Base-by-base conservation (phyloP, 1,139 yeast species). In the Lipomyces yarrowii region DNA sequence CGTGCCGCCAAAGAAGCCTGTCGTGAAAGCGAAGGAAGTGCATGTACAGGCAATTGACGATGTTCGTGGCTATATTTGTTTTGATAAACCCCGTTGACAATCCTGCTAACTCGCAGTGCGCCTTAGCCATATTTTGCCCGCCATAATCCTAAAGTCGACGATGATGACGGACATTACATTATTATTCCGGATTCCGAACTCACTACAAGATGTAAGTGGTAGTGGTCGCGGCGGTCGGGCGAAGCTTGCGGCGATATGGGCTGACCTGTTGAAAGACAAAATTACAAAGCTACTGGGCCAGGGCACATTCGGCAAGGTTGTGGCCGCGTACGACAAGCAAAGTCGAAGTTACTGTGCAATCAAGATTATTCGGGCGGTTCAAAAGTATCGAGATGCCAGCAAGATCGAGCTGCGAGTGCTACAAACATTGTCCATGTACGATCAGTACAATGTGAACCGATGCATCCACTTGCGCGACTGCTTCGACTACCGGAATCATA, bases 241-340 rank as follows among this genome's bases (percentile, higher is more conserved):
- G n/a, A n/a, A n/a, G n/a, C 13, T 37, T 23, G 2, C 75, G 18
- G 77, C 30, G 30, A 26, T 42, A n/a, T 15, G 13, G 13, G 10
- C 5, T 8, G 11, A 21, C 48, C n/a, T 18, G 21, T n/a, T 84
- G 56, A 83, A 87, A 64, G 80, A 91, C 63, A 73, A 73, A 37
- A 75, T 81, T 54, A 65, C 73, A 33, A 74, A 75, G 60, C 73
- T 79, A 59, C 80, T 96, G 68, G 99, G 99, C 30, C 98, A 94
- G 75, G 99, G 99, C 7, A 96, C 99, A 0, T 96, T 94, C 80
- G 99, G 99, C 23, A 94, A 93, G 76, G 99, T 96, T 15, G 89
- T 92, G 30, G 76, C 79, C 15, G 82, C 82, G 7, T 79, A 74
- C 63, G 82, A 80, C 69, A 82, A 82, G 67, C 79, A 82, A 58